phyloP scores from a whole-genome alignment of 2,329 filamentous ascomycete species.

The Nothophoma quercina region DNA sequence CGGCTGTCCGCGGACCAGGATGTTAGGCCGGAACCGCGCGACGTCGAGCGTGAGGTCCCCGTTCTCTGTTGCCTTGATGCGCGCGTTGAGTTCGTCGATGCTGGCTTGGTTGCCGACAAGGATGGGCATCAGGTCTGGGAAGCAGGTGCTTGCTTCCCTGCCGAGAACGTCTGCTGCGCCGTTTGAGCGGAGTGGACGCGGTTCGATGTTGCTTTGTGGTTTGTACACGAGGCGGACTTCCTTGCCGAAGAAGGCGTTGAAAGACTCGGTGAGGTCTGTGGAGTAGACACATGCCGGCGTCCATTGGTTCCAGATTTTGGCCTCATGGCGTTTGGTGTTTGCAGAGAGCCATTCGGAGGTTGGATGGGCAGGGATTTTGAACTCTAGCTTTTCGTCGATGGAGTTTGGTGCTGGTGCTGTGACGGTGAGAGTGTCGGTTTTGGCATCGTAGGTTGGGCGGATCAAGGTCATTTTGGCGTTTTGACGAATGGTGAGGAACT shows the following conservation, averaged over 20 bases:
- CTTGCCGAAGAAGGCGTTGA: constrained; percentile 64
- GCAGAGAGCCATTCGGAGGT: constrained; percentile 60
- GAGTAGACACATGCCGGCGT: constrained; percentile 66
- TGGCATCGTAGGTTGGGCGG: constrained; percentile 58
- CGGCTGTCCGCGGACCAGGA: constrained; percentile 61
- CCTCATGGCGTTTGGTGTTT: constrained; percentile 60
- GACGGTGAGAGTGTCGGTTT: constrained; percentile 58
- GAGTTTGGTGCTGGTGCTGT: constrained; percentile 52
- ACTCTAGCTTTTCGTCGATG: constrained; percentile 40
- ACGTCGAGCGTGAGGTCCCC: constrained; percentile 63
- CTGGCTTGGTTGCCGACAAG: constrained; percentile 64
- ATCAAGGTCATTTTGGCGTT: constrained; percentile 70
- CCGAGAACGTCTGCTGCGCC: constrained; percentile 63
- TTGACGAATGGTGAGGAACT: constrained; percentile 70
- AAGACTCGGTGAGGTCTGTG: constrained; percentile 59
- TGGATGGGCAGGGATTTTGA: constrained; percentile 65
- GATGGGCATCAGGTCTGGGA: constrained; percentile 67
- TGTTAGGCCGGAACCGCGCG: constrained; percentile 67
- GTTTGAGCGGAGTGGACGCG: constrained; percentile 63
- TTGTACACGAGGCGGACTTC: constrained; percentile 68
- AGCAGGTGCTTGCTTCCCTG: constrained; percentile 62
- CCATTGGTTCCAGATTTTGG: constrained; percentile 66
- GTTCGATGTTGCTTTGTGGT: constrained; percentile 57
- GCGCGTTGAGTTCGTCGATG: constrained; percentile 64
- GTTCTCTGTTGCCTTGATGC: constrained; percentile 53